Percentiles rank a stretch among this genome's conserved stretches.
Conservation (phyloP, 805 yeast species). For the Pichia pseudocactophila region DNA sequence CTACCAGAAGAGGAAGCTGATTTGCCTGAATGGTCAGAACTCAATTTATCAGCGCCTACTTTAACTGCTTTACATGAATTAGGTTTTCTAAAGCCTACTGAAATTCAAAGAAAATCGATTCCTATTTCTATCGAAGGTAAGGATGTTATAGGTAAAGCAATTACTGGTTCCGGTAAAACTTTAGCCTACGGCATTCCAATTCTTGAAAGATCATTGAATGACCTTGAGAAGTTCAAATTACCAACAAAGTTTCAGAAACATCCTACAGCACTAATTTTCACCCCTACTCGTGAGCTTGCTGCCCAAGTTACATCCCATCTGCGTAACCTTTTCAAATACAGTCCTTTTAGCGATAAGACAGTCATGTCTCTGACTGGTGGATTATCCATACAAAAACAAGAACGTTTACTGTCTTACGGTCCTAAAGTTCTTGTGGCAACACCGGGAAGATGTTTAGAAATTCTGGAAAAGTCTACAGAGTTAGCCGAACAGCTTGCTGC, state of each 20-base stretch:
- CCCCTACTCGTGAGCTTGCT: conserved; percentile 96
- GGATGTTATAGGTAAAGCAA: conserved; percentile 92
- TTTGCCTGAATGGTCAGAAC: conserved; percentile 54
- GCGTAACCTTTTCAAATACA: conserved; percentile 41
- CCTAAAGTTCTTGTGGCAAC: conserved; percentile 88
- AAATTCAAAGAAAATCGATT: conserved; percentile 68
- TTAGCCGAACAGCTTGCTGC: conserved; percentile 33
- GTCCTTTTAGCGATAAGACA: conserved; percentile 38
- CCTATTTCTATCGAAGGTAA: conserved; percentile 65
- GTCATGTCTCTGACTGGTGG: conserved; percentile 90
- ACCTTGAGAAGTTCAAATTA: conserved; percentile 6
- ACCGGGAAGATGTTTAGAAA: conserved; percentile 86
- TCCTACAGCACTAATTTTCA: conserved; percentile 74
- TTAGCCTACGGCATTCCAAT: conserved; percentile 93
- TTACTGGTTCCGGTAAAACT: conserved; percentile 97
- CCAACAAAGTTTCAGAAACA: conserved; percentile 17
- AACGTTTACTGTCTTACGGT: conserved; percentile 60
- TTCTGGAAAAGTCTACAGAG: conserved; percentile 54
- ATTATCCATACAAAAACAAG: conserved; percentile 86
- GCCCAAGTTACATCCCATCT: conserved; percentile 86
- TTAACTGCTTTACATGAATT: conserved; percentile 52
- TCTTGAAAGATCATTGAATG: conserved; percentile 49
- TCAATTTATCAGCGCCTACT: conserved; percentile 43
- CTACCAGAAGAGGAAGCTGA: conserved; percentile 29
- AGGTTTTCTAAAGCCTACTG: conserved; percentile 67